A percentile compares a stretch with the other conserved stretches of the same genome.
These are phyloP conservation scores for Talaromyces albobiverticillius DNA, from an alignment of 2,329 filamentous ascomycete genomes.

Conservation along the genomic window DNA sequence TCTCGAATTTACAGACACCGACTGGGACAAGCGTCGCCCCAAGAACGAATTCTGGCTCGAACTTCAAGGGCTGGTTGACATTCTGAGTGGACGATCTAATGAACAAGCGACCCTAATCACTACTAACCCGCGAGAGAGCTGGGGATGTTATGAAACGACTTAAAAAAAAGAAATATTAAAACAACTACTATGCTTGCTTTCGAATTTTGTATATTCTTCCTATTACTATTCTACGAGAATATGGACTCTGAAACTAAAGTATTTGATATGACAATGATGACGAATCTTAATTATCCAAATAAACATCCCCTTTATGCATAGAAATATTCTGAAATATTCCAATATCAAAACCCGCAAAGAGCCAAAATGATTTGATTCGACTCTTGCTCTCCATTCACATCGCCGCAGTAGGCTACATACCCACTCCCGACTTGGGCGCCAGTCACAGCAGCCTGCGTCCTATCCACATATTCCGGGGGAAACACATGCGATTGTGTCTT, in stretches of 20 bases:
- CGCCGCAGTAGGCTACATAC: neutral
- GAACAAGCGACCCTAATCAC: conserved; percentile 11
- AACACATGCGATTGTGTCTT: neutral
- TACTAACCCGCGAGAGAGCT: neutral
- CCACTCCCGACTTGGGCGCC: neutral
- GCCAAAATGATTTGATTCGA: neutral
- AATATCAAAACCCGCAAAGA: neutral
- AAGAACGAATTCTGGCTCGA: conserved; percentile 81
- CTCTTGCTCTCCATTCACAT: neutral
- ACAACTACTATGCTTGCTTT: neutral
- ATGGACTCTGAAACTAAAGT: too few relatives aligned
- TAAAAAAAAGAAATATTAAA: neutral
- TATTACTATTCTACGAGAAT: too few relatives aligned
- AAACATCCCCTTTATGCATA: too few relatives aligned
- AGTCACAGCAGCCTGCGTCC: neutral
- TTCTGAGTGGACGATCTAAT: conserved; percentile 69
- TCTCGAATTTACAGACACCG: conserved; percentile 80
- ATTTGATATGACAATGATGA: too few relatives aligned
- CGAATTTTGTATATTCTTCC: neutral
- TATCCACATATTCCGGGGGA: neutral
- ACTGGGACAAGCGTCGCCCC: conserved; percentile 88
- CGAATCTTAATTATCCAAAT: too few relatives aligned
- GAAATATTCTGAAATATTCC: too few relatives aligned
- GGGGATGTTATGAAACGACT: neutral
- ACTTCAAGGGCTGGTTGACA: conserved; percentile 78